A percentile compares a stretch with the other conserved stretches of the same genome.
Evolutionary conservation across 768 basidiomycete genomes (phyloP).

Genomic region (Thelephora aurantiotincta): DNA sequence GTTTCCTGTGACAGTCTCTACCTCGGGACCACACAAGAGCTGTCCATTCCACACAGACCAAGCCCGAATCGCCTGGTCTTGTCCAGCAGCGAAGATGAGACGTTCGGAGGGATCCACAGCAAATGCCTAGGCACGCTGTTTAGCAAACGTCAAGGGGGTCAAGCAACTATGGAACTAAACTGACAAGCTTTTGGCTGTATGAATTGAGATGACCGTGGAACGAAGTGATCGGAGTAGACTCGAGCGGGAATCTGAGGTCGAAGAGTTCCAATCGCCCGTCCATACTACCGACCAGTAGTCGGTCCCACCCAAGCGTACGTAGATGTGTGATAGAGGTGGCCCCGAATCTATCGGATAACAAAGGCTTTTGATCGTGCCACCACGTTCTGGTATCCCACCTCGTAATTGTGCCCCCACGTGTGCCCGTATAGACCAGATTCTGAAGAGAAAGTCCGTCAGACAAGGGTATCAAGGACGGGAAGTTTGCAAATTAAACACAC

Average conservation of each 20-base stretch:
- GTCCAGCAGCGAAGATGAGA: constrained; percentile 56
- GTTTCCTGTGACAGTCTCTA: background rate
- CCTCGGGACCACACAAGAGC: constrained; percentile 14
- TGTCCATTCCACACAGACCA: constrained; percentile 55
- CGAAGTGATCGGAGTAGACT: constrained; percentile 26
- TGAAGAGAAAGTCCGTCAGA: constrained; percentile 1
- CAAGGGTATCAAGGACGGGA: background rate
- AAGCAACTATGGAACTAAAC: constrained; percentile 9
- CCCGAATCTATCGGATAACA: constrained; percentile 20
- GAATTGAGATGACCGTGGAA: constrained; percentile 48
- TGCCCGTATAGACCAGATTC: constrained; percentile 10
- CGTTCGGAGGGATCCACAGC: constrained; percentile 39
- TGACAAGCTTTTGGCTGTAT: constrained; percentile 35
- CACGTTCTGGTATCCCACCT: constrained; percentile 1
- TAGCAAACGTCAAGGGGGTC: background rate
- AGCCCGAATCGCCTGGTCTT: constrained; percentile 46
- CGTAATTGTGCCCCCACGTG: background rate
- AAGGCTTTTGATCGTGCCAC: constrained; percentile 16
- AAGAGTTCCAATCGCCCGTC: constrained; percentile 50
- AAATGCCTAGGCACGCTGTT: constrained; percentile 33
- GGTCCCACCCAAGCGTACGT: constrained; percentile 30
- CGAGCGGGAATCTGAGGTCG: constrained; percentile 45
- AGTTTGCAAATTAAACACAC: constrained; percentile 18
- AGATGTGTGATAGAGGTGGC: constrained; percentile 38
- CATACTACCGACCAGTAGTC: constrained; percentile 43